phyloP scores from a whole-genome alignment of 805 yeast species.

The Wickerhamomyces kurtzmanii region DNA sequence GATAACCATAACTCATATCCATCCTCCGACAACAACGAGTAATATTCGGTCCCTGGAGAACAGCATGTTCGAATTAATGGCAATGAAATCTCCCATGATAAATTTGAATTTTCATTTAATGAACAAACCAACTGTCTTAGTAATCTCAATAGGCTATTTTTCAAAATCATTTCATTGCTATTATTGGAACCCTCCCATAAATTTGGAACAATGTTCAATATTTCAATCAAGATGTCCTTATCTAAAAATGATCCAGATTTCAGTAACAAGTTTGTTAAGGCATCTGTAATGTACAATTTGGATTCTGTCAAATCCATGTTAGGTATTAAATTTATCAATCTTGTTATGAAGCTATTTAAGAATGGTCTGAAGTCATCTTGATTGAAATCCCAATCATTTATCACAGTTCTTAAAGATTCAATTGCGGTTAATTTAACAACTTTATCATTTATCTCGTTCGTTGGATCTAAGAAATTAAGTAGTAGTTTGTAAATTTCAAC shows the following conservation, averaged over 20 bases:
- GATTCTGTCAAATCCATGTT: conserved; percentile 58
- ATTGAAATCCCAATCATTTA: conserved; percentile 84
- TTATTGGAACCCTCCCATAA: conserved; percentile 60
- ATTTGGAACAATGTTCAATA: conserved; percentile 53
- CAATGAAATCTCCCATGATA: conserved; percentile 43
- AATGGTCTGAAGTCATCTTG: conserved; percentile 60
- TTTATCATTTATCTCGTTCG: conserved; percentile 47
- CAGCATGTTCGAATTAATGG: conserved; percentile 59
- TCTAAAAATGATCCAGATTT: conserved; percentile 58
- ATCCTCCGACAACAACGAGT: conserved; percentile 65
- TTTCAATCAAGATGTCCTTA: conserved; percentile 35
- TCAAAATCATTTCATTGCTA: conserved; percentile 33
- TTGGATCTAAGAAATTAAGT: conserved; percentile 32
- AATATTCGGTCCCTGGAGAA: conserved; percentile 45
- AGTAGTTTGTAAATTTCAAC: conserved; percentile 50
- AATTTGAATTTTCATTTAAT: conserved; percentile 40
- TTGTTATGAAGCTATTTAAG: conserved; percentile 38
- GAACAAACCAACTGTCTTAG: conserved; percentile 47
- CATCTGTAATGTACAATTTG: conserved; percentile 61
- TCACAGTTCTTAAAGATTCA: conserved; percentile 53
- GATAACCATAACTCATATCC: conserved; percentile 81
- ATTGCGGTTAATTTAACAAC: conserved; percentile 77
- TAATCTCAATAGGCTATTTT: conserved; percentile 43
- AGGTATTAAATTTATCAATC: conserved; percentile 39
- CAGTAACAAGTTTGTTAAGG: conserved; percentile 52